A percentile compares a stretch with the other conserved stretches of the same genome.
Conservation (phyloP, 768 basidiomycete species). For the Tylopilus felleus region DNA sequence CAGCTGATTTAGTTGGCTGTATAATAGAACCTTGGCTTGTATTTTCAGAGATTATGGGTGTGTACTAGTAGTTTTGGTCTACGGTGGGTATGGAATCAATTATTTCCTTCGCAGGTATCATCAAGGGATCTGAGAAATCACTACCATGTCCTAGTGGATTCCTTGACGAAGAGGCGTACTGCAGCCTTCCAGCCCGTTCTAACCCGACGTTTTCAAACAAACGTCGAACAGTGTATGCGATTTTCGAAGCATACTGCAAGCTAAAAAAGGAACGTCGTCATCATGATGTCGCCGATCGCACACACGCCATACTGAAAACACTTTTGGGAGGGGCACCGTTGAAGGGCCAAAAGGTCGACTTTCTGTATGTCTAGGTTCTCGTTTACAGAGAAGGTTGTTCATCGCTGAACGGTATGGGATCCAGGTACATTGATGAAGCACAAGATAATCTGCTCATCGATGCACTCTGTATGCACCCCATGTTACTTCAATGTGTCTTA, state of each 20-base stretch:
- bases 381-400: background rate
- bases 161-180: slow-evolving; percentile 46
- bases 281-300: slow-evolving; percentile 62
- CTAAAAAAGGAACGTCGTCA: slow-evolving; percentile 42
- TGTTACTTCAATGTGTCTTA: background rate
- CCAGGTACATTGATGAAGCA: slow-evolving; percentile 66
- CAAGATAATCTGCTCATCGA: slow-evolving; percentile 73
- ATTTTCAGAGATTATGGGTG: slow-evolving; percentile 65
- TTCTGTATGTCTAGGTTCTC: slow-evolving; percentile 40
- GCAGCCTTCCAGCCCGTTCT: slow-evolving; percentile 45
- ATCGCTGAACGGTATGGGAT: background rate
- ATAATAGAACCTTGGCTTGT: slow-evolving; percentile 56
- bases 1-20: background rate
- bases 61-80: slow-evolving; percentile 7
- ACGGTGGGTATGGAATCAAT: background rate
- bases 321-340: slow-evolving; percentile 30
- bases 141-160: slow-evolving; percentile 33
- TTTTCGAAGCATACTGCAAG: slow-evolving; percentile 52
- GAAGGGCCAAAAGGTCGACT: slow-evolving; percentile 47
- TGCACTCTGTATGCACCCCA: slow-evolving; percentile 42
- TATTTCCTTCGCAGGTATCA: slow-evolving; percentile 41
- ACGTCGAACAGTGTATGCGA: slow-evolving; percentile 45
- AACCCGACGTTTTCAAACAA: slow-evolving; percentile 54
- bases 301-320: slow-evolving; percentile 45
- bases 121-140: slow-evolving; percentile 64